Base-by-base conservation (phyloP, 2,329 filamentous ascomycete genomes). In the Pestalotiopsis sp. region DNA sequence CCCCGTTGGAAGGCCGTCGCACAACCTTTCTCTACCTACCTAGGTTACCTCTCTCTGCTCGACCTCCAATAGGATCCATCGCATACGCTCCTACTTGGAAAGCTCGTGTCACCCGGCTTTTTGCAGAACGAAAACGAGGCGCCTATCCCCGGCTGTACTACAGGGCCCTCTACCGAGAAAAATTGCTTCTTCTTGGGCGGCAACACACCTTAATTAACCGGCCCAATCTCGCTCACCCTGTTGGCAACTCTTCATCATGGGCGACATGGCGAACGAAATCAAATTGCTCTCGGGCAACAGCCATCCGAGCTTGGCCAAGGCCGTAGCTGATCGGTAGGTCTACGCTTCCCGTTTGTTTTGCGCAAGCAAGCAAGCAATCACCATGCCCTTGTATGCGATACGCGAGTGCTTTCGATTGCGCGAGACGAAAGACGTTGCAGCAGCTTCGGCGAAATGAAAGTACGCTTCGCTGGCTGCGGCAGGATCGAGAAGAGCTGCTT, bases 241-340 rank as follows among this genome's bases (percentile, higher is more conserved):
- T 65, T 59, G 26, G 59, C 44, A 52, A 52, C 7, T 52, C 44
- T 22, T 69, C 70, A 71, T 56, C 56, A 73, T 73, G 76, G 71
- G 71, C 73, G 71, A 76, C 71, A 74, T 77, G 73, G 77, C 77
- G 69, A 81, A 81, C 73, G 78, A 80, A 72, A 80, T 81, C 75
- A 81, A 81, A 70, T 66, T 81, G 71, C 77, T 81, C 60, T 76
- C 79, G 70, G 79, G 79, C 72, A 80, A 79, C 67, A 80, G 79
- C 73, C 79, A 81, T 70, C 78, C 78, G 66, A 75, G 74, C 66
- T 73, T 80, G 70, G 78, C 78, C 58, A 77, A 74, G 68, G 72
- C 76, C 69, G 78, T 81, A 24, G 79, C 79, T 63, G 77, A 79
- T 70, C 75, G 79, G 79, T 80, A 77, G 59, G 77, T 73, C 11